A percentile compares a stretch with the other conserved stretches of the same genome.
Evolutionary conservation across 495 filamentous ascomycete species (phyloP).

Genomic region (Tuber borchii): DNA sequence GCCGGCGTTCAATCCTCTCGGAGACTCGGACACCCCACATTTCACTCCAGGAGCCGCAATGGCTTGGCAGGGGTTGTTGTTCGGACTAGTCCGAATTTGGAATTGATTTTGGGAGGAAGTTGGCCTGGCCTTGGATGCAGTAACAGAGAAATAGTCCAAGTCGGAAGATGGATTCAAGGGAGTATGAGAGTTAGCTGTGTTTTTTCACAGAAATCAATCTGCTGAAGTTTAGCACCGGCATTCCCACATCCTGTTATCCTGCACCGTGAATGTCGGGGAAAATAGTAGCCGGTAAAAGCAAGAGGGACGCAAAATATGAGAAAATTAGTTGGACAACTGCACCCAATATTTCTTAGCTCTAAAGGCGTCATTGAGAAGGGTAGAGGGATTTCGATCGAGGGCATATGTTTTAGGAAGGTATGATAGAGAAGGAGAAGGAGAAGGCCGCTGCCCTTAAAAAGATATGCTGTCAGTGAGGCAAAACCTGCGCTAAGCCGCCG

Average conservation of each 20-base stretch:
- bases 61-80: background rate
- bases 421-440: too few relatives aligned
- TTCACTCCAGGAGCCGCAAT: background rate
- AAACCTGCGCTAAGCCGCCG: too few relatives aligned
- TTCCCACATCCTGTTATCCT: background rate
- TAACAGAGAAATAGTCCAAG: background rate
- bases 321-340: too few relatives aligned
- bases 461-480: too few relatives aligned
- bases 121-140: background rate
- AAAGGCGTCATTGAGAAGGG: too few relatives aligned
- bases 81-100: background rate
- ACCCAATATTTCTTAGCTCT: too few relatives aligned
- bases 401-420: too few relatives aligned
- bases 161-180: background rate
- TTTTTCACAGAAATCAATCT: background rate
- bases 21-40: background rate
- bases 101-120: background rate
- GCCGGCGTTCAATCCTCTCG: constrained; percentile 11
- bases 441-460: too few relatives aligned
- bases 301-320: too few relatives aligned
- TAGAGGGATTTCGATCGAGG: too few relatives aligned
- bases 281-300: background rate
- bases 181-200: background rate
- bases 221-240: background rate
- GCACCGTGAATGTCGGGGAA: background rate